Evolutionary conservation across 2,329 filamentous ascomycete genomes (phyloP), one percentile per base, ranked within the genome.

Genomic region (Phaeoacremonium minimum): DNA sequence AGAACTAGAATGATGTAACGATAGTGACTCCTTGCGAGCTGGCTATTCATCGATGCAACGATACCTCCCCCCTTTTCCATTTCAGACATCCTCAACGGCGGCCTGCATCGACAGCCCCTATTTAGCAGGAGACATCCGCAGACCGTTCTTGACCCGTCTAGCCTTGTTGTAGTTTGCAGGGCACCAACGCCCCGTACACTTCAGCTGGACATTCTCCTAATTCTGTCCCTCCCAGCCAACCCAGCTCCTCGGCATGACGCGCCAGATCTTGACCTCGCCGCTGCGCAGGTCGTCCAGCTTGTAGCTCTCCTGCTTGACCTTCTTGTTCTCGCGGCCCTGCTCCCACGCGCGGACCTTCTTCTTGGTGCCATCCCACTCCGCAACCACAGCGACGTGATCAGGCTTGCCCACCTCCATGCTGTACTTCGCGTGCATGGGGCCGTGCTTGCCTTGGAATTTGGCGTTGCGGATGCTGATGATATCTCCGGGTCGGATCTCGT

Each of bases 301-400:
- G 66, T 91, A 97, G 64, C 89, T 95, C 70, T 97, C 91, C 43
- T 87, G 69, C 68, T 94, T 93, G 37, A 94, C 83, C 70, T 96
- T 97, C 61, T 85, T 91, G 58, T 81, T 90, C 67, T 97, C 91
- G 12, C 91, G 72, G 0, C 91, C 91, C 58, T 98, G 93, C 61
- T 97, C 93, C 87, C 88, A 97, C 2, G 84, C 90, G 18, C 90
- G 71, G 17, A 98, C 84, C 73, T 97, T 96, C 75, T 95, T 95
- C 77, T 96, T 95, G 28, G 88, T 95, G 4, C 93, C 93, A 59
- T 98, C 93, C 93, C 93, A 98, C 59, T 98, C 93, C 8, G 88
- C 78, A 4, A 98, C 91, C 3, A 98, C 69, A 3, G 78, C 93
- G 0, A 97, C 91, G 53, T 98, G 93, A 45, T 91, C 87, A 4